These are phyloP conservation scores for Cardamine resedifolia DNA, from an alignment of 345 rosid genomes.

Conservation along the genomic window DNA sequence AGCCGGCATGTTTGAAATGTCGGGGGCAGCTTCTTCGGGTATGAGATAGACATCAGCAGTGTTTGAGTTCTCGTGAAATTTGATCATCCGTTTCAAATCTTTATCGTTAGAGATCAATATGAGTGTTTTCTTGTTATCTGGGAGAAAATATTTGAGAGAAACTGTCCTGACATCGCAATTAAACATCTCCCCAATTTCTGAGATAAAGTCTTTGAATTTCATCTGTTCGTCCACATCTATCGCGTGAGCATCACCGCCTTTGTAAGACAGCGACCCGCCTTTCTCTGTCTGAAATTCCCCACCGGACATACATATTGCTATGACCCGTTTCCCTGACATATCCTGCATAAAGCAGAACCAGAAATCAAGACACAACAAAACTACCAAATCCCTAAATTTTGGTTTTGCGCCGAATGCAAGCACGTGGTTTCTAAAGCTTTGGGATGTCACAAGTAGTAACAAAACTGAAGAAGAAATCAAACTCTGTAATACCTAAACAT, in stretches of 20 bases:
- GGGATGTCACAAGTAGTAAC: not conserved
- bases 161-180: constrained; percentile 51
- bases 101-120: constrained; percentile 59
- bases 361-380: not conserved
- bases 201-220: constrained; percentile 31
- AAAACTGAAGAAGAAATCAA: constrained; percentile 1
- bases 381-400: not conserved
- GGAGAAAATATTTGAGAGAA: constrained; percentile 80
- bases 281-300: constrained; percentile 59
- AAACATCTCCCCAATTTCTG: constrained; percentile 40
- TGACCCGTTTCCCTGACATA: constrained; percentile 64
- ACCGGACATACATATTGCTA: constrained; percentile 46
- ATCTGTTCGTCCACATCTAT: constrained; percentile 42
- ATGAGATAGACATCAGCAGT: constrained; percentile 62
- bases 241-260: constrained; percentile 44
- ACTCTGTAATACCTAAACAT: constrained; percentile 16
- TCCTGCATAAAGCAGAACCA: constrained; percentile 34
- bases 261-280: constrained; percentile 30
- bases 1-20: constrained; percentile 76
- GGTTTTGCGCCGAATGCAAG: not conserved
- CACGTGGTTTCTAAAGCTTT: not conserved
- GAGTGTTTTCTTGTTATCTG: constrained; percentile 77
- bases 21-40: constrained; percentile 58
- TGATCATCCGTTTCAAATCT: constrained; percentile 41
- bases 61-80: constrained; percentile 59